Conservation (phyloP, 2,329 filamentous ascomycete species). For the Cladophialophora chaetospira region DNA sequence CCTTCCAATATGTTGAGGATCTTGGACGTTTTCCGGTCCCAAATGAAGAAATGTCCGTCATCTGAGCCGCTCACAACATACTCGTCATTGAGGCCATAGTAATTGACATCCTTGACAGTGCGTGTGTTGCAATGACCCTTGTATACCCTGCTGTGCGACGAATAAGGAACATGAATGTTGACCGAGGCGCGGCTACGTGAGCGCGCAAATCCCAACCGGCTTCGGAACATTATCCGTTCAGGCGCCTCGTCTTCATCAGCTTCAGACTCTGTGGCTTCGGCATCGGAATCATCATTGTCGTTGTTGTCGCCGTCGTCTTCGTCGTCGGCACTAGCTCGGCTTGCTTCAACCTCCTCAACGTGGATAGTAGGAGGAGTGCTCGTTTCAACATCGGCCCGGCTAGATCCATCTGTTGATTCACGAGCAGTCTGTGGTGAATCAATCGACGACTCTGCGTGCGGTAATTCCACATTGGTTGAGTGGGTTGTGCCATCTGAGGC, state of each 20-base stretch:
- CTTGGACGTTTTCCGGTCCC: conserved; percentile 64
- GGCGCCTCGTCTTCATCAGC: conserved; percentile 36
- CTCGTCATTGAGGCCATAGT: conserved; percentile 66
- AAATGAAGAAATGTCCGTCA: conserved; percentile 68
- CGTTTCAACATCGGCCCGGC: conserved; percentile 17
- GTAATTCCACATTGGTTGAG: neutral
- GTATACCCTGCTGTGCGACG: conserved; percentile 59
- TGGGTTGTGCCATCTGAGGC: neutral
- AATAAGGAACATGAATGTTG: conserved; percentile 57
- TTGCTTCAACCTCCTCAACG: conserved; percentile 30
- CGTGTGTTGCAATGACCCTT: conserved; percentile 67
- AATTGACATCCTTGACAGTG: conserved; percentile 71
- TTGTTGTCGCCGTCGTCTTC: conserved; percentile 22
- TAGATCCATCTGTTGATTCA: conserved; percentile 8
- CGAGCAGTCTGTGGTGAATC: conserved; percentile 6
- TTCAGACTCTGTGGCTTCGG: conserved; percentile 15
- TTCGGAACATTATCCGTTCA: conserved; percentile 42
- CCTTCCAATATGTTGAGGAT: conserved; percentile 67
- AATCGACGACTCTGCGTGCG: conserved; percentile 1
- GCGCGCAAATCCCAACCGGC: conserved; percentile 53
- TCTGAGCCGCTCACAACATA: conserved; percentile 70
- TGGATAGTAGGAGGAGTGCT: conserved; percentile 16
- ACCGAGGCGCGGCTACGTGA: conserved; percentile 53
- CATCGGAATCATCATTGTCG: conserved; percentile 25
- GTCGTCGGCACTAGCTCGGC: conserved; percentile 33